phyloP scores from a whole-genome alignment of 2,329 filamentous ascomycete genomes.

The Sporothrix globosa region DNA sequence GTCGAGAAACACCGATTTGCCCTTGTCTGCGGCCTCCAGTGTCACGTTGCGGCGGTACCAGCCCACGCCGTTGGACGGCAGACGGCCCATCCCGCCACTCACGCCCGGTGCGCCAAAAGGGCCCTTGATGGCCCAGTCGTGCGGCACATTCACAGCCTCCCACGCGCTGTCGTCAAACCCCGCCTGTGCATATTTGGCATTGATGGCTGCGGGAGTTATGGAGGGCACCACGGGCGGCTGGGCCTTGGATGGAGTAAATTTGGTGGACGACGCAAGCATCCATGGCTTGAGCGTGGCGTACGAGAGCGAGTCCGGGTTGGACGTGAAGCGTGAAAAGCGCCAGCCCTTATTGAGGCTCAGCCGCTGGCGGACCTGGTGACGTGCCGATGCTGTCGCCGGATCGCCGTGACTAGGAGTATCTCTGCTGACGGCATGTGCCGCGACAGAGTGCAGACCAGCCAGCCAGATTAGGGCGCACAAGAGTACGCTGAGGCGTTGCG shows the following conservation, averaged over 20 bases:
- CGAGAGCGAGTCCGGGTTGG: conserved; percentile 44
- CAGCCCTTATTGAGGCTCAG: conserved; percentile 44
- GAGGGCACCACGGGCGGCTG: conserved; percentile 29
- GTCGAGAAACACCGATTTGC: conserved; percentile 50
- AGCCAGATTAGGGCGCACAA: conserved; percentile 2
- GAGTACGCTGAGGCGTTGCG: neutral
- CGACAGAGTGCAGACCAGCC: neutral
- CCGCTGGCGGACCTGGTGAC: conserved; percentile 40
- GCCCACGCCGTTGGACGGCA: conserved; percentile 56
- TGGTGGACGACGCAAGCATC: conserved; percentile 35
- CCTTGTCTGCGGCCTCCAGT: conserved; percentile 41
- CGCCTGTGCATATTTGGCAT: conserved; percentile 31
- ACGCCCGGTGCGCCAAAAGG: conserved; percentile 49
- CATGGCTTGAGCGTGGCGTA: conserved; percentile 41
- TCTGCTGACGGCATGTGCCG: neutral
- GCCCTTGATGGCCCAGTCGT: conserved; percentile 55
- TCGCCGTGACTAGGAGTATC: neutral
- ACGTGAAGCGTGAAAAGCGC: conserved; percentile 44
- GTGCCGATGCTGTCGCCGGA: neutral
- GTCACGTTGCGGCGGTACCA: conserved; percentile 54
- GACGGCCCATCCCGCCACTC: conserved; percentile 46
- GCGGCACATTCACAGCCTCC: conserved; percentile 49
- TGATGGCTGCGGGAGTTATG: conserved; percentile 23
- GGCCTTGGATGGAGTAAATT: conserved; percentile 29
- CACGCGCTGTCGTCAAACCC: conserved; percentile 47